Base-by-base conservation (phyloP, 495 filamentous ascomycete species). In the Bryoglossum gracile region DNA sequence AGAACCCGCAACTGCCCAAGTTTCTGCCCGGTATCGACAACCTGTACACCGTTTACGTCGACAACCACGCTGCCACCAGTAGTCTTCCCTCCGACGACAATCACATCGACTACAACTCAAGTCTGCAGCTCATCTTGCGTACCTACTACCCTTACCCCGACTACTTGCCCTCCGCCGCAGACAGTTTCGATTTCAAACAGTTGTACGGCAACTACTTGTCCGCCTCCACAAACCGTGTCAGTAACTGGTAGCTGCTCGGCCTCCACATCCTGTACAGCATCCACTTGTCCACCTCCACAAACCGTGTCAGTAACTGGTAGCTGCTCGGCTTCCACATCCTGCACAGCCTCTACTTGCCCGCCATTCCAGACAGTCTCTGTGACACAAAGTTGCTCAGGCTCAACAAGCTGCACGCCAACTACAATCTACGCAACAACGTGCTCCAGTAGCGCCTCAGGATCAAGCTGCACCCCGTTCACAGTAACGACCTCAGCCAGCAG, bases 11-110 rank as follows among this genome's bases (percentile, higher is more conserved):
- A 30, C 16, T 46, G 41, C 28, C 50, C 34, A 18, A 30, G n/a
- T 28, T 42, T 34, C 19, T 48, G 28, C 16, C 44, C 44, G 19
- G 4, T 18, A 21, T 34, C 43, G 11, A 42, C 35, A 18, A 10
- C 46, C 30, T 49, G 46, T 25, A 32, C 36, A 22, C 46, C 46
- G 8, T 18, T 21, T 23, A 42, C 46, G 1, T 11, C 25, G n/a
- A 42, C 46, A 4, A 40, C 24, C 2, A 28, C 22, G 42, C 36
- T 9, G 13, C 14, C 13, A 26, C 43, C 8, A 28, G 26, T 35
- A 3, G 16, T 44, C 25, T 17, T 30, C 26, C 5, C 13, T 30
- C 26, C 26, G 26, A 30, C 26, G 26, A 30, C 26, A 13, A 6
- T 5, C 26, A 5, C 26, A 30, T 30, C 26, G 5, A 5, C 26